Percentiles rank a stretch among this genome's conserved stretches.
These are phyloP conservation scores for Ophiostoma fasciatum DNA, from an alignment of 2,329 filamentous ascomycete species.

Conservation along the genomic window DNA sequence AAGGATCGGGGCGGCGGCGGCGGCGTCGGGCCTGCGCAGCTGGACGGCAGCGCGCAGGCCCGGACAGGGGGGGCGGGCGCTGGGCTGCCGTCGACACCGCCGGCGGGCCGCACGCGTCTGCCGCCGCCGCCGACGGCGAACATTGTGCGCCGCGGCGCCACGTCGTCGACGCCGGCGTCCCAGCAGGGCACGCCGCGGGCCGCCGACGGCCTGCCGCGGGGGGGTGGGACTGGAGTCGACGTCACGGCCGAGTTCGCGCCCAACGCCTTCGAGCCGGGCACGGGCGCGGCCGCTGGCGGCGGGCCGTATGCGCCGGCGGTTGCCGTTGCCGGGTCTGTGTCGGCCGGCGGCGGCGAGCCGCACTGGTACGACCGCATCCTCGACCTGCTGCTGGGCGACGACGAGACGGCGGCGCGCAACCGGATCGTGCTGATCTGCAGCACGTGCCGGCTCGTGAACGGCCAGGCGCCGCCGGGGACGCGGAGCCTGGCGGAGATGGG, in stretches of 20 bases:
- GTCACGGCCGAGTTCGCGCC: slow-evolving; percentile 54
- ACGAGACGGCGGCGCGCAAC: slow-evolving; percentile 86
- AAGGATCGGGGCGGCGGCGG: slow-evolving; percentile 9
- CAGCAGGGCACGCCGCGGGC: neutral
- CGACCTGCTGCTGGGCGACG: slow-evolving; percentile 83
- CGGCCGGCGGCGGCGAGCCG: no score
- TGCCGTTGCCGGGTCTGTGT: no score
- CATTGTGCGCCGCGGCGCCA: slow-evolving; percentile 30
- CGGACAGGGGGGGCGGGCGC: neutral
- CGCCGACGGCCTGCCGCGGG: slow-evolving; percentile 9
- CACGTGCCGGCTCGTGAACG: slow-evolving; percentile 78
- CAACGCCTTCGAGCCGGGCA: slow-evolving; percentile 44
- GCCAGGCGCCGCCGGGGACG: slow-evolving; percentile 82
- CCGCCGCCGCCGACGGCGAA: slow-evolving; percentile 49
- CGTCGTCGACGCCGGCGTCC: neutral
- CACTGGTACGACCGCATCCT: slow-evolving; percentile 94
- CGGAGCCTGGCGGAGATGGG: slow-evolving; percentile 66
- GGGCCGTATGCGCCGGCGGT: slow-evolving; percentile 15
- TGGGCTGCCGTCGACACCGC: no score
- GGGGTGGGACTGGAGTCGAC: slow-evolving; percentile 11
- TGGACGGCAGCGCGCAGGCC: slow-evolving; percentile 9
- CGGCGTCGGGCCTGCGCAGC: neutral
- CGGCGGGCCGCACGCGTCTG: slow-evolving; percentile 29
- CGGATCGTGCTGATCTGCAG: slow-evolving; percentile 75
- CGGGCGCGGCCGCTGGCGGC: no score